Base-by-base conservation (phyloP, 1,139 yeast genomes). In the Debaryomyces coudertii region DNA sequence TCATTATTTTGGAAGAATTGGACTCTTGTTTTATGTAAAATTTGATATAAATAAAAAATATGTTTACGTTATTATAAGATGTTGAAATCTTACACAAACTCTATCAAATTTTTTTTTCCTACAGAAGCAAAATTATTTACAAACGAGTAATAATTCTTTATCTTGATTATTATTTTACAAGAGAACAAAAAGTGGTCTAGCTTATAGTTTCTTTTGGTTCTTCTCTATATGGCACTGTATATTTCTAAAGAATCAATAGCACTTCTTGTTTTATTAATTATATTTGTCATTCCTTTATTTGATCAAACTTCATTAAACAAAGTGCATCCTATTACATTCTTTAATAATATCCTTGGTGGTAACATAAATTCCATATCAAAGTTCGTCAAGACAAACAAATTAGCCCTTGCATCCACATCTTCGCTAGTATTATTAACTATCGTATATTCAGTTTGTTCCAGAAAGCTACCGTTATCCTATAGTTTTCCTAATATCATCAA, bases 401-500 rank as follows among this genome's bases (percentile, higher is more conserved):
- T 43, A 23, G 31, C 44, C 12, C 5, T 47, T 16, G 34, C 41
- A 9, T 11, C 45, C 5, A 27, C 51, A 16, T 39, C 48, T 7
- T 34, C 48, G 16, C 15, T 39, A 33, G 39, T 37, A 40, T n/a
- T 41, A 37, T 40, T 43, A 27, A 41, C 38, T 38, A 39, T 42
- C 39, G 25, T 43, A 24, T 28, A 30, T 31, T 16, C 43, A 34
- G 20, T 50, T 24, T 23, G 22, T 30, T 40, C 20, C 30, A 15
- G 38, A 40, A 44, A 16, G 27, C 11, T 18, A 29, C 29, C 43
- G 4, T 15, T 28, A 29, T 8, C 20, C 18, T 52, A 43, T 23
- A 55, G 51, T 36, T 22, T 57, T 30, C 56, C 58, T 2, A 50
- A 46, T 34, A 31, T 52, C 30, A 34, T 51, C 18, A 50, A 57